A percentile compares a stretch with the other conserved stretches of the same genome.
Evolutionary conservation across 2,329 filamentous ascomycete genomes (phyloP).

Genomic region (Penicillium psychrosexuale): DNA sequence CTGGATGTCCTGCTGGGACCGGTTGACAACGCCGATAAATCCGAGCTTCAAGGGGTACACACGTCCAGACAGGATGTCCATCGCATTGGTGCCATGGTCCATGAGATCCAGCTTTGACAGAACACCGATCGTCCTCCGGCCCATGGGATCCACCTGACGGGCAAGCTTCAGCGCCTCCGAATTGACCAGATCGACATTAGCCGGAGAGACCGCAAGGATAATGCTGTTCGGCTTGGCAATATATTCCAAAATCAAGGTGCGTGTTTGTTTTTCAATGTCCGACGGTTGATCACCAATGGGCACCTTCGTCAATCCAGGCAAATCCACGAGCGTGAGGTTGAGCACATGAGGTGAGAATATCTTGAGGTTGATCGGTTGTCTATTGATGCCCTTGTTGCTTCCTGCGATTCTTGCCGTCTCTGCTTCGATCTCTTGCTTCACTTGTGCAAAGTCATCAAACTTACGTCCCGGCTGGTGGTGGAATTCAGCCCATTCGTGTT

Average conservation of each 20-base stretch:
- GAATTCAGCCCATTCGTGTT: slow-evolving; percentile 87
- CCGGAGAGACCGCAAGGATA: slow-evolving; percentile 90
- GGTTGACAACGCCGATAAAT: slow-evolving; percentile 96
- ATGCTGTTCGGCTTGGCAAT: slow-evolving; percentile 99
- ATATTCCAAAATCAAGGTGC: slow-evolving; percentile 94
- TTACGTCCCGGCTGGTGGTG: slow-evolving; percentile 87
- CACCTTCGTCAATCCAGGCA: slow-evolving; percentile 95
- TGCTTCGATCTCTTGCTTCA: slow-evolving; percentile 94
- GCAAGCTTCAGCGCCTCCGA: slow-evolving; percentile 96
- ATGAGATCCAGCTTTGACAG: slow-evolving; percentile 96
- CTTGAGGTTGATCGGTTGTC: slow-evolving; percentile 96
- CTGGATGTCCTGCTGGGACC: slow-evolving; percentile 97
- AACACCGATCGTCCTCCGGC: slow-evolving; percentile 91
- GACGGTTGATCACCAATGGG: slow-evolving; percentile 96
- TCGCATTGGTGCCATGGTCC: slow-evolving; percentile 96
- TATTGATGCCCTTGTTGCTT: slow-evolving; percentile 97
- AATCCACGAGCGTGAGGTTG: slow-evolving; percentile 91
- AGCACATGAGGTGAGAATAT: slow-evolving; percentile 97
- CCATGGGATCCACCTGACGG: slow-evolving; percentile 92
- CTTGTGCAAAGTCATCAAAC: slow-evolving; percentile 87
- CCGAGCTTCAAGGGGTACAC: slow-evolving; percentile 96
- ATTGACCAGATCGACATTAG: slow-evolving; percentile 97
- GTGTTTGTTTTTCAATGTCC: slow-evolving; percentile 98
- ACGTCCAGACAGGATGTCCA: slow-evolving; percentile 94
- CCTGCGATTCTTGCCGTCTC: slow-evolving; percentile 93